Conservation (phyloP, 2,329 filamentous ascomycete species). For the Ophiobolus disseminans region DNA sequence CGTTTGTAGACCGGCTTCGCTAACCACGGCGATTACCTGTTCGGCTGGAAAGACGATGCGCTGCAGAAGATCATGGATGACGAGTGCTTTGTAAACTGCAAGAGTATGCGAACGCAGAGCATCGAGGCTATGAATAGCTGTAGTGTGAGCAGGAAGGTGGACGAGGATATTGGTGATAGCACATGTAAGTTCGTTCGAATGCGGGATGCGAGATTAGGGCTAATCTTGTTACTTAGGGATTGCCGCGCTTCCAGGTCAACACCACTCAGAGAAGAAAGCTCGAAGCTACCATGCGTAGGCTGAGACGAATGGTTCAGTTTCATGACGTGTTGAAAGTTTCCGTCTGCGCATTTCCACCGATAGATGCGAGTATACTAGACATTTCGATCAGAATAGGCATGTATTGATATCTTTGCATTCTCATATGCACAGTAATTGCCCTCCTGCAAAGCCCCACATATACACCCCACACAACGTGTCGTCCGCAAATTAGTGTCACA, state of each 20-base stretch:
- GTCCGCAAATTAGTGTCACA: too few relatives aligned
- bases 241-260: slow-evolving; percentile 4
- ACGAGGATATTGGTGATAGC: slow-evolving; percentile 55
- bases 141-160: slow-evolving; percentile 54
- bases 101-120: slow-evolving; percentile 54
- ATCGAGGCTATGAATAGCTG: slow-evolving; percentile 58
- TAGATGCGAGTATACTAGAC: too few relatives aligned
- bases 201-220: neutral
- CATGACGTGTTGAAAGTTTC: too few relatives aligned
- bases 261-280: too few relatives aligned
- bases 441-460: too few relatives aligned
- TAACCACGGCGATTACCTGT: slow-evolving; percentile 62
- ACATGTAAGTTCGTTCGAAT: slow-evolving; percentile 14
- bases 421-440: too few relatives aligned
- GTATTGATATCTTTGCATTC: too few relatives aligned
- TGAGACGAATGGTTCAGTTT: too few relatives aligned
- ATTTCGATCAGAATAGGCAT: too few relatives aligned
- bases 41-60: slow-evolving; percentile 59
- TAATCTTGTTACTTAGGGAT: slow-evolving; percentile 1
- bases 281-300: too few relatives aligned
- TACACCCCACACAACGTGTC: too few relatives aligned
- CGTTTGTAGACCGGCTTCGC: slow-evolving; percentile 57
- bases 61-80: slow-evolving; percentile 54
- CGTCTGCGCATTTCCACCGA: too few relatives aligned
- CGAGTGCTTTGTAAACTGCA: slow-evolving; percentile 46